These are phyloP conservation scores for Durotheca rogersii DNA, from an alignment of 495 filamentous ascomycete species.

Conservation along the genomic window DNA sequence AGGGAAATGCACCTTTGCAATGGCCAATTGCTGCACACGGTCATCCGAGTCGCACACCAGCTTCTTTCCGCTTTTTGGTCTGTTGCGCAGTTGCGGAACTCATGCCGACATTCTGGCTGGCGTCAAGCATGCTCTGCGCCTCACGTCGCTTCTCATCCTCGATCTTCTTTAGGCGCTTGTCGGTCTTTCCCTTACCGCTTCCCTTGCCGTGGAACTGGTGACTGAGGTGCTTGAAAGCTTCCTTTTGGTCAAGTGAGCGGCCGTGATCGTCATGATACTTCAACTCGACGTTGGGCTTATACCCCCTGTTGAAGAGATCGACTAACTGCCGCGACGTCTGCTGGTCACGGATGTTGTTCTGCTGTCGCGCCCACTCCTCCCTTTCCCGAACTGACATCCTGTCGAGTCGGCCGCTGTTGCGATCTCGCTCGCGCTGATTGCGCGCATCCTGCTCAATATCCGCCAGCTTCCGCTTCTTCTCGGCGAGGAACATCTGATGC, in stretches of 20 bases:
- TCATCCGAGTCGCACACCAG: constrained; percentile 81
- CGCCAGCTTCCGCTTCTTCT: constrained; percentile 70
- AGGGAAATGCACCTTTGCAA: constrained; percentile 37
- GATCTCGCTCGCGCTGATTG: constrained; percentile 83
- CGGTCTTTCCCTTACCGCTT: constrained; percentile 95
- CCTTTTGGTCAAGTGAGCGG: constrained; percentile 82
- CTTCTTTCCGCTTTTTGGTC: constrained; percentile 81
- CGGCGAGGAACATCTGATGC: constrained; percentile 75
- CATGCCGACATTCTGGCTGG: constrained; percentile 80
- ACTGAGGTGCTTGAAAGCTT: constrained; percentile 87
- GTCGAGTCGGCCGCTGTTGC: constrained; percentile 76
- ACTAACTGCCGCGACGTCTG: constrained; percentile 76
- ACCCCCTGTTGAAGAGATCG: constrained; percentile 80
- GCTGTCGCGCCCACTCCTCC: constrained; percentile 82
- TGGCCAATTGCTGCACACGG: constrained; percentile 1
- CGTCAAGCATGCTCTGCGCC: constrained; percentile 77
- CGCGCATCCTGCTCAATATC: constrained; percentile 76
- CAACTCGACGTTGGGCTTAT: constrained; percentile 85
- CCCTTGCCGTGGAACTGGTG: constrained; percentile 99
- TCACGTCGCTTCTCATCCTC: constrained; percentile 88
- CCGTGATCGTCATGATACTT: constrained; percentile 89
- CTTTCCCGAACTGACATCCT: constrained; percentile 84
- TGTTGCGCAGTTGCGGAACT: constrained; percentile 71
- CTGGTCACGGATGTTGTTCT: constrained; percentile 85
- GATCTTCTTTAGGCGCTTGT: constrained; percentile 95